These are phyloP conservation scores for Canariomyces notabilis DNA, from an alignment of 2,329 filamentous ascomycete species.

Conservation along the genomic window DNA sequence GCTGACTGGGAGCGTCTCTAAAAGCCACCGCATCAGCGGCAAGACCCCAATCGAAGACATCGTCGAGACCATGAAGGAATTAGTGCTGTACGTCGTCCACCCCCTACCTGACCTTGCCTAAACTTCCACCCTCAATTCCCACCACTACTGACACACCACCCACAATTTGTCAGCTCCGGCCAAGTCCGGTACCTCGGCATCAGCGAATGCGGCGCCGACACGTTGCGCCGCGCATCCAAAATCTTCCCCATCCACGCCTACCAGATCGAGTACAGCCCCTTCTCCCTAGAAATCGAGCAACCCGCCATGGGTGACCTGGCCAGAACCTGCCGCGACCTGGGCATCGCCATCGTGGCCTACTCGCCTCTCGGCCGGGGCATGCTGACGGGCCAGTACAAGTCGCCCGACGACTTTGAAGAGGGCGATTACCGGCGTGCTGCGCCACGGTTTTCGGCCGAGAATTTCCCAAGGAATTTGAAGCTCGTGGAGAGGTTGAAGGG, in stretches of 20 bases:
- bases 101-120: neutral
- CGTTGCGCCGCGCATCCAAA: constrained; percentile 44
- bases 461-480: constrained; percentile 45
- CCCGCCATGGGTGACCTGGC: constrained; percentile 35
- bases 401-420: constrained; percentile 33
- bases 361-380: constrained; percentile 40
- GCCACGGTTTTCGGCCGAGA: constrained; percentile 41
- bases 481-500: constrained; percentile 27
- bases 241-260: constrained; percentile 46
- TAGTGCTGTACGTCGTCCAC: constrained; percentile 29
- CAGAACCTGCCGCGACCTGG: constrained; percentile 43
- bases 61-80: constrained; percentile 41
- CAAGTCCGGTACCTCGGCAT: constrained; percentile 51
- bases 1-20: neutral
- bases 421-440: constrained; percentile 30
- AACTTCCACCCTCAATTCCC: neutral
- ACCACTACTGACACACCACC: neutral
- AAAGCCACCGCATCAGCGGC: constrained; percentile 37
- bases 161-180: constrained; percentile 29
- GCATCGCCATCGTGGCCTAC: constrained; percentile 38
- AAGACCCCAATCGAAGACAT: constrained; percentile 44
- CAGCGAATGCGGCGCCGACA: constrained; percentile 42
- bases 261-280: constrained; percentile 51
- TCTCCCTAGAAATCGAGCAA: constrained; percentile 45
- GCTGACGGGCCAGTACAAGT: constrained; percentile 38